Evolutionary conservation across 768 basidiomycete species (phyloP).

Genomic region (Boletus rubropictus): DNA sequence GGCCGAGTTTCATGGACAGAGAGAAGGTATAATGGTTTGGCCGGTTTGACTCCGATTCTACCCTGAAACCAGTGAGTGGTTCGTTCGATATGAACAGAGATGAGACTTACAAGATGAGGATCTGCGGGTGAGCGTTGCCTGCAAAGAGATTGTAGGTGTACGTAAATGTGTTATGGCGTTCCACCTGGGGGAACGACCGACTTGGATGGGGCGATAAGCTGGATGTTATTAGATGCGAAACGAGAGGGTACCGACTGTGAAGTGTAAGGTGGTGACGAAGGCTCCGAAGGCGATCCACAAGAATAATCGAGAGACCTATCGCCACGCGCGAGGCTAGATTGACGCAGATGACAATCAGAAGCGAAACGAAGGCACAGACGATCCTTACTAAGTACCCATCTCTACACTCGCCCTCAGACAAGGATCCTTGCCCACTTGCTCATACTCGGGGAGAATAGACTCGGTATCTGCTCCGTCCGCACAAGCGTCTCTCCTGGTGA

Average conservation of each 20-base stretch:
- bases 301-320: slow-evolving; percentile 1
- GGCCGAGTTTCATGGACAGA: slow-evolving; percentile 49
- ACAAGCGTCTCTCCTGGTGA: neutral
- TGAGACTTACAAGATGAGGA: slow-evolving; percentile 46
- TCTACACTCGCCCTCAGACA: neutral
- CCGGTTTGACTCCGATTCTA: slow-evolving; percentile 25
- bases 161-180: slow-evolving; percentile 13
- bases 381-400: slow-evolving; percentile 3
- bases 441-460: slow-evolving; percentile 20
- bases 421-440: slow-evolving; percentile 1
- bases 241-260: slow-evolving; percentile 10
- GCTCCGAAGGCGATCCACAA: slow-evolving; percentile 8
- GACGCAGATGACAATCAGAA: neutral
- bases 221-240: neutral
- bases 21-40: slow-evolving; percentile 43
- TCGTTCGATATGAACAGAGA: neutral
- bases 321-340: neutral
- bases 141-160: slow-evolving; percentile 49
- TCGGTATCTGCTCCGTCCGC: slow-evolving; percentile 7
- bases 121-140: slow-evolving; percentile 40
- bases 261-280: no score
- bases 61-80: slow-evolving; percentile 19
- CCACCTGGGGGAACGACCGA: slow-evolving; percentile 23
- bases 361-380: neutral
- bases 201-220: slow-evolving; percentile 16